Evolutionary conservation across 2,329 filamentous ascomycete genomes (phyloP).

Genomic region (Penicillium sp.): DNA sequence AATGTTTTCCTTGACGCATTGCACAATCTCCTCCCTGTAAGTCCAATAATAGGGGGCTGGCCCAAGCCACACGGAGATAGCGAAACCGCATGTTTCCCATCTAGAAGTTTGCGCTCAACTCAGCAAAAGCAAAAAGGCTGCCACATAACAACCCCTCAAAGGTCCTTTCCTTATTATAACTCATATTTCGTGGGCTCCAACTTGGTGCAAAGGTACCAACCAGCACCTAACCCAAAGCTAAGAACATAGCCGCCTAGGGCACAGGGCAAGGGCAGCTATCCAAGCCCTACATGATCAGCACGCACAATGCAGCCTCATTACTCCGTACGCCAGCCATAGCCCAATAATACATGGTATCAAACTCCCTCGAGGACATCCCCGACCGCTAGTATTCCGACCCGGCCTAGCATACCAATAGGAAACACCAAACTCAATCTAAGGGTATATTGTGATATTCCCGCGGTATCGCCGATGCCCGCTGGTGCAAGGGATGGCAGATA

Average conservation of each 20-base stretch:
- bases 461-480: slow-evolving; percentile 1
- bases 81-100: not conserved
- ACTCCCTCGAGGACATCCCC: not conserved
- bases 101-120: not conserved
- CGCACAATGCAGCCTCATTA: slow-evolving; percentile 12
- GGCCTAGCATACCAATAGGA: slow-evolving; percentile 2
- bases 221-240: not conserved
- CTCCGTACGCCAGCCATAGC: not conserved
- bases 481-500: slow-evolving; percentile 19
- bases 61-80: slow-evolving; percentile 2
- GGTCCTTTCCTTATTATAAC: not conserved
- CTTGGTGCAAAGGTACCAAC: slow-evolving; percentile 2
- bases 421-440: not conserved
- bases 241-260: slow-evolving; percentile 15
- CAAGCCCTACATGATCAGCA: slow-evolving; percentile 24
- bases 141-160: not conserved
- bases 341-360: not conserved
- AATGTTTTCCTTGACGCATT: not conserved
- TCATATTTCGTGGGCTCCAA: not conserved
- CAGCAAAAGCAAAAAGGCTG: not conserved
- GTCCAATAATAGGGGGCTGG: not conserved
- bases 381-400: slow-evolving; percentile 5
- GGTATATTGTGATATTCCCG: slow-evolving; percentile 16
- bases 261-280: slow-evolving; percentile 26
- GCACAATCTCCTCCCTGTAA: not conserved